Evolutionary conservation across 495 filamentous ascomycete genomes (phyloP).

Genomic region (Talaromyces liani): DNA sequence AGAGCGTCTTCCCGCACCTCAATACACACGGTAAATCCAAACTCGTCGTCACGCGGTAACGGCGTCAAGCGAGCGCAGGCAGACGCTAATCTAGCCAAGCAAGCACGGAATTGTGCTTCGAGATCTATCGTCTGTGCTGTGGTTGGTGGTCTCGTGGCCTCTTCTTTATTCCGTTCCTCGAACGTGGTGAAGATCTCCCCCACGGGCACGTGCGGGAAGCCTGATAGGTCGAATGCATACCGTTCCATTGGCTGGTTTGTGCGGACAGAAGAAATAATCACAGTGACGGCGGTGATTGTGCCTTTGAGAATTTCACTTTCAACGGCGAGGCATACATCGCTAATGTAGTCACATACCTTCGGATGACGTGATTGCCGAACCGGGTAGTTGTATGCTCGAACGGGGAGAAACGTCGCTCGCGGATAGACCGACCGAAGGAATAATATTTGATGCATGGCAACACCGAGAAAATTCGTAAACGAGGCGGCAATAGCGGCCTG

Average conservation of each 20-base stretch:
- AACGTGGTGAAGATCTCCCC: slow-evolving; percentile 47
- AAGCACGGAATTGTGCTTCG: slow-evolving; percentile 65
- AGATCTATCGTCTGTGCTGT: slow-evolving; percentile 47
- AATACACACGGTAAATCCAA: slow-evolving; percentile 80
- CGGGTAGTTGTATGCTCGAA: slow-evolving; percentile 79
- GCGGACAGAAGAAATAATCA: slow-evolving; percentile 63
- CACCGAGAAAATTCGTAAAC: slow-evolving; percentile 68
- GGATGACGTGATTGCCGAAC: slow-evolving; percentile 88
- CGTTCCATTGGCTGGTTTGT: slow-evolving; percentile 60
- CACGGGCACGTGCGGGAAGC: slow-evolving; percentile 58
- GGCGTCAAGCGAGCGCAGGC: slow-evolving; percentile 53
- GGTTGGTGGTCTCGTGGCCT: slow-evolving; percentile 32
- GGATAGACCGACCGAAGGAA: slow-evolving; percentile 85
- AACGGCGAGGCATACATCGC: slow-evolving; percentile 71
- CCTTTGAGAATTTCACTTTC: slow-evolving; percentile 65
- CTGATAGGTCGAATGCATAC: slow-evolving; percentile 75
- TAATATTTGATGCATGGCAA: slow-evolving; percentile 88
- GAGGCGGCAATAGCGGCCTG: slow-evolving; percentile 41
- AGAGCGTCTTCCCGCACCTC: slow-evolving; percentile 70
- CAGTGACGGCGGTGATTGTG: slow-evolving; percentile 60
- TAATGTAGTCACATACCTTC: slow-evolving; percentile 84
- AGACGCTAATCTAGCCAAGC: slow-evolving; percentile 40
- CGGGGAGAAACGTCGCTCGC: slow-evolving; percentile 65
- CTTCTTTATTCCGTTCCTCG: slow-evolving; percentile 35
- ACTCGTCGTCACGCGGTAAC: slow-evolving; percentile 58